Base-by-base conservation (phyloP, 1,284 basidiomycete genomes). In the Ganoderma leucocontextum region DNA sequence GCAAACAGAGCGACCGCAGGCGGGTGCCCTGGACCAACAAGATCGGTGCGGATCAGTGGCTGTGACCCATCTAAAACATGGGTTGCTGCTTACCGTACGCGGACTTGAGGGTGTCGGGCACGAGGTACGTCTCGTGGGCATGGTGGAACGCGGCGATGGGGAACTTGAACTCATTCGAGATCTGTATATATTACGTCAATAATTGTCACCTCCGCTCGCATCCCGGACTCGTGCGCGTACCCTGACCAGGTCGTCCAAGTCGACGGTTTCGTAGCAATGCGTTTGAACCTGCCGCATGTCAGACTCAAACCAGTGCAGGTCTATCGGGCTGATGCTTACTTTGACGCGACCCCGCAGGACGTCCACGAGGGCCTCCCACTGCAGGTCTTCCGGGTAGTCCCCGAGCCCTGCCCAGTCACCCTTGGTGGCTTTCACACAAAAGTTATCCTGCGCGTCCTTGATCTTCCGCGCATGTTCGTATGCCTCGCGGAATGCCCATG, bases 301-400 rank as follows among this genome's bases (percentile, higher is more conserved):
- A 60, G 41, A 8, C 52, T 8, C 41, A 29, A 39, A 15, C 29
- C 52, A 22, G 5, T 13, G 10, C 10, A 25, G 6, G 1, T 12
- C 1, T 15, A 15, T 22, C n/a, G 4, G 13, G 12, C 7, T 7
- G 4, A 10, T 15, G 41, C 59, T 4, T 52, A 90, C 90, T 83
- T 93, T 93, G 71, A 94, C 92, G 29, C 86, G 85, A 10, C 91
- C 94, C 57, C 96, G 84, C n/a, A 98, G 84, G 9, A 96, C 93
- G 73, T 97, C 96, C 4, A 96, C 93, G 15, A 97, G 82, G 4
- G 91, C 91, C 75, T 97, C 96, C 88, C 92, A 94, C 77, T 95
- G 88, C 44, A 96, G 82, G 38, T 91, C 87, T 61, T 94, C 89
- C 0, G 96, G 95, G 79, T 94, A 95, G 9, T 71, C 72, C n/a